phyloP scores from a whole-genome alignment of 129 eudicot genomes.

The Centella asiatica region DNA sequence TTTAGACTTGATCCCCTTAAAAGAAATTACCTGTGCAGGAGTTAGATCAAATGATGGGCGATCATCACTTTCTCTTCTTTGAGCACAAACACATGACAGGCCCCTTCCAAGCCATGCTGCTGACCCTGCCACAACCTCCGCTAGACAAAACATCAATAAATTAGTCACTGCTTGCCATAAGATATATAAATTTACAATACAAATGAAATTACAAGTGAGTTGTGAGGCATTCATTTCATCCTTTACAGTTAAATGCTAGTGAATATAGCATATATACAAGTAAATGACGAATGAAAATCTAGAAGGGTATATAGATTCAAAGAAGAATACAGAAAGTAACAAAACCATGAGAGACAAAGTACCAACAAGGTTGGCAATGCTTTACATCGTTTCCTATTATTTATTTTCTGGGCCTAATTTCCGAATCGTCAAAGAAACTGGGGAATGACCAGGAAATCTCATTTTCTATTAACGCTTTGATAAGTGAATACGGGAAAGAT shows the following conservation, averaged over 20 bases:
- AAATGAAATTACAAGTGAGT: background rate
- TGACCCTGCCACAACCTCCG: conserved; percentile 97
- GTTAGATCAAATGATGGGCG: conserved; percentile 91
- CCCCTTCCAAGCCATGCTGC: conserved; percentile 99
- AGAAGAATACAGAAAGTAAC: background rate
- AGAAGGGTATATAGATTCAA: background rate
- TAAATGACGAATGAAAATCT: background rate
- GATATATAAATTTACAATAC: conserved; percentile 1
- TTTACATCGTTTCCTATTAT: background rate
- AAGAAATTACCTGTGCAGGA: conserved; percentile 54
- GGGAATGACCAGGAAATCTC: too few relatives aligned
- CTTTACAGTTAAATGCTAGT: background rate
- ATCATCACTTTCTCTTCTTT: conserved; percentile 68
- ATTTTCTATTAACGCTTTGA: too few relatives aligned
- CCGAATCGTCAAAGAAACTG: too few relatives aligned
- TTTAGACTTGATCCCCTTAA: background rate
- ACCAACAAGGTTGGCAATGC: conserved; percentile 10
- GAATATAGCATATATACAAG: conserved; percentile 2
- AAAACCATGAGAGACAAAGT: background rate
- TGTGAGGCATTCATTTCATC: background rate
- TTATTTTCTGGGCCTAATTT: too few relatives aligned
- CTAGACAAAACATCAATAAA: conserved; percentile 33
- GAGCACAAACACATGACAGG: conserved; percentile 98
- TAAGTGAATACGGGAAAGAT: too few relatives aligned
- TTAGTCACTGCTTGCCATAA: conserved; percentile 11